Conservation (phyloP, 352 stramenopile genomes). For the Globisporangium paroecandrum region DNA sequence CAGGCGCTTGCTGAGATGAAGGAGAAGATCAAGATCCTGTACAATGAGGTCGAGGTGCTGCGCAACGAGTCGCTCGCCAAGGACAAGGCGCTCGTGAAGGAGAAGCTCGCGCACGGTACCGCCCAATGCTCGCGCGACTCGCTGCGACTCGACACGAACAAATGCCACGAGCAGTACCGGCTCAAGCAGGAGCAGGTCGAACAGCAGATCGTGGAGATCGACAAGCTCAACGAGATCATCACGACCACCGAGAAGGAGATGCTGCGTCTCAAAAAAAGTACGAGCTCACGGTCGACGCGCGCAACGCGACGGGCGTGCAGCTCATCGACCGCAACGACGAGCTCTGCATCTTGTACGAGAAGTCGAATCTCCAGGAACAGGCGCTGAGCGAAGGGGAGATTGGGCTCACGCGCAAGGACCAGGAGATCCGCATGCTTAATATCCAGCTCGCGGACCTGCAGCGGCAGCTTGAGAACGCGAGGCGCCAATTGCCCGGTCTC, state of each 20-base stretch:
- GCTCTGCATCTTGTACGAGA: conserved; percentile 94
- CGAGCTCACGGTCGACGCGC: conserved; percentile 82
- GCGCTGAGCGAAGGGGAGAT: conserved; percentile 80
- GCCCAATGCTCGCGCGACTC: conserved; percentile 88
- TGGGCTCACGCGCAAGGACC: conserved; percentile 75
- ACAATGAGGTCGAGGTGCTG: conserved; percentile 94
- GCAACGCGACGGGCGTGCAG: conserved; percentile 89
- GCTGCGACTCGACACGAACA: conserved; percentile 89
- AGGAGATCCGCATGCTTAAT: conserved; percentile 74
- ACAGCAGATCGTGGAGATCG: conserved; percentile 94
- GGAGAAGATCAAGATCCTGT: conserved; percentile 95
- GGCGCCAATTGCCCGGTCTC: conserved; percentile 70
- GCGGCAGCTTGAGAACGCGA: conserved; percentile 68
- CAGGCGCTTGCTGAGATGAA: conserved; percentile 95
- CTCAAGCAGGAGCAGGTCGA: conserved; percentile 90
- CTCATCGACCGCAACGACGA: conserved; percentile 95
- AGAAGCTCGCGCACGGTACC: conserved; percentile 80
- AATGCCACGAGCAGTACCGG: conserved; percentile 86
- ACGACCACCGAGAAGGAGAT: conserved; percentile 89
- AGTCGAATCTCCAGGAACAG: conserved; percentile 87
- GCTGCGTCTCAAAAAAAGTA: conserved; percentile 92
- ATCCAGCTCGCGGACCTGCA: conserved; percentile 72
- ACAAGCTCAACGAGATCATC: conserved; percentile 94
- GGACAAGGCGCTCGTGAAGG: conserved; percentile 91
- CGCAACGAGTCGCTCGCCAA: conserved; percentile 91